phyloP scores from a whole-genome alignment of 108 stramenopile species.

The Nitzschia putrida region DNA sequence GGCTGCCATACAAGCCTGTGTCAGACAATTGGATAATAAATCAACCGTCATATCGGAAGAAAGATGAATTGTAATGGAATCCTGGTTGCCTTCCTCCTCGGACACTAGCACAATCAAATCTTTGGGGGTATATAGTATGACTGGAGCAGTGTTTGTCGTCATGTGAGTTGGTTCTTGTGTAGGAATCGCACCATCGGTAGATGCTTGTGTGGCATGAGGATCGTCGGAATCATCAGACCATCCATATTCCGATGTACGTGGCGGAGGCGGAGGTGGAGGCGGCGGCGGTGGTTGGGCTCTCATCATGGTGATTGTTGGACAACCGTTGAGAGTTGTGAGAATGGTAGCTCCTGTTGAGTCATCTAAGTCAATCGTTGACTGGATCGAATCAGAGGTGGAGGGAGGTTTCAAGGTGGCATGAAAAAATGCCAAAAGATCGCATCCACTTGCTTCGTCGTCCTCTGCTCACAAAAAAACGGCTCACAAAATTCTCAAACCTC shows the following conservation, averaged over 20 bases:
- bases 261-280: conserved; percentile 7
- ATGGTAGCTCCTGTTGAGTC: too few species aligned
- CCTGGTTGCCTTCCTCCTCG: not conserved
- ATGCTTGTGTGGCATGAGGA: not conserved
- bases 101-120: not conserved
- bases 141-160: not conserved
- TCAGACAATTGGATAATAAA: conserved; percentile 7
- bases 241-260: conserved; percentile 1
- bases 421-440: too few species aligned
- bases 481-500: too few species aligned
- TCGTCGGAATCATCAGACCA: not conserved
- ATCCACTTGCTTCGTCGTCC: too few species aligned
- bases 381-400: too few species aligned
- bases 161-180: not conserved
- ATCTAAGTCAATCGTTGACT: too few species aligned
- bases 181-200: too few species aligned
- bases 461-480: too few species aligned
- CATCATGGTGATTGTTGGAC: not conserved
- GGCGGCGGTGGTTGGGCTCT: not conserved
- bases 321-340: too few species aligned
- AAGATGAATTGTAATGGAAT: conserved; percentile 3
- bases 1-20: conserved; percentile 3
- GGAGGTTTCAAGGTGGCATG: too few species aligned
- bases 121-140: not conserved
- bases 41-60: conserved; percentile 8